These are phyloP conservation scores for Brassica carinata DNA, from an alignment of 345 rosid genomes.

Conservation along the genomic window DNA sequence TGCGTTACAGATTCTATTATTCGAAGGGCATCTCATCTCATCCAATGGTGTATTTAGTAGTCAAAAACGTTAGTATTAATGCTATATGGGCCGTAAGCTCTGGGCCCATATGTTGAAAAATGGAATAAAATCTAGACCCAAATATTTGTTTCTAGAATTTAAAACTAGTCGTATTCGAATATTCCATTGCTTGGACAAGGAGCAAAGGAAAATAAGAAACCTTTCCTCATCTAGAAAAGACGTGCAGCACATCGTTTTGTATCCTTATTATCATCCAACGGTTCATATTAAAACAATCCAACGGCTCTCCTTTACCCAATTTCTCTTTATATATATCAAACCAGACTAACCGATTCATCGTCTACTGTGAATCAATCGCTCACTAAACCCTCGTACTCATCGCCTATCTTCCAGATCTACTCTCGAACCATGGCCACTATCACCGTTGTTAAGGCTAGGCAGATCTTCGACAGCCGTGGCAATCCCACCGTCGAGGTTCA, in stretches of 20 bases:
- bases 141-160: background rate
- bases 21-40: background rate
- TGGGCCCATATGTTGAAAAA: background rate
- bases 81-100: no score
- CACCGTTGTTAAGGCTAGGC: conserved; percentile 71
- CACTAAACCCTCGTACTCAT: conserved; percentile 36
- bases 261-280: conserved; percentile 21
- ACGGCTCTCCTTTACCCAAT: background rate
- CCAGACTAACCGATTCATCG: conserved; percentile 6
- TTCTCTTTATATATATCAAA: conserved; percentile 29
- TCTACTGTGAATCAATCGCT: conserved; percentile 7
- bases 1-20: background rate
- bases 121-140: background rate
- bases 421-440: conserved; percentile 58
- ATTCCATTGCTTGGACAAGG: conserved; percentile 37
- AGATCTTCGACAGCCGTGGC: conserved; percentile 99
- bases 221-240: conserved; percentile 22
- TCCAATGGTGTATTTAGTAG: background rate
- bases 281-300: conserved; percentile 21
- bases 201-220: conserved; percentile 5
- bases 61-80: background rate
- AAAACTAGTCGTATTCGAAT: background rate
- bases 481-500: conserved; percentile 94
- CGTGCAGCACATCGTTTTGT: conserved; percentile 45
- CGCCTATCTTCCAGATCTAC: conserved; percentile 31